Percentiles rank a stretch among this genome's conserved stretches.
Conservation (phyloP, 2,329 filamentous ascomycete species). For the Diaporthe sp. region DNA sequence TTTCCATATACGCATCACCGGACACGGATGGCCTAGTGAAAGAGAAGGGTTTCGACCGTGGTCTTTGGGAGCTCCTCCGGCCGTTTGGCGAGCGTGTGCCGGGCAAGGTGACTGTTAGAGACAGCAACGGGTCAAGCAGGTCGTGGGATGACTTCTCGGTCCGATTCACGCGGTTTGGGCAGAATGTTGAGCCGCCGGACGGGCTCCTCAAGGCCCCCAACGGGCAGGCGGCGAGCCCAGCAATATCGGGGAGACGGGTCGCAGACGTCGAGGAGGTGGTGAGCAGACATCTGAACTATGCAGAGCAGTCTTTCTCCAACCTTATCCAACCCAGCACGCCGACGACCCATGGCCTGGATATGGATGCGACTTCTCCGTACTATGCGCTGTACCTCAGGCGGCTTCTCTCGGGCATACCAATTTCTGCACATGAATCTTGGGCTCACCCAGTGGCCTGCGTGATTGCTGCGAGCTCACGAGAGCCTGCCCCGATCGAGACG, state of each 20-base stretch:
- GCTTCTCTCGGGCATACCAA: conserved; percentile 82
- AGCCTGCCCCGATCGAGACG: conserved; percentile 86
- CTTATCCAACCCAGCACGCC: conserved; percentile 55
- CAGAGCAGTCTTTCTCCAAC: conserved; percentile 71
- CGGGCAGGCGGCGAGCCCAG: conserved; percentile 45
- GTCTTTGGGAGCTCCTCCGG: conserved; percentile 86
- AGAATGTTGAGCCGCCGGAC: conserved; percentile 67
- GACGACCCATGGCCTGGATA: conserved; percentile 58
- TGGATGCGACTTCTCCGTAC: conserved; percentile 78
- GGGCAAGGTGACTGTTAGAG: conserved; percentile 90
- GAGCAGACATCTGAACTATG: conserved; percentile 82
- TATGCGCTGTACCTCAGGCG: conserved; percentile 89
- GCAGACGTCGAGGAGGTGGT: conserved; percentile 84
- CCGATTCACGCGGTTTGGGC: conserved; percentile 82
- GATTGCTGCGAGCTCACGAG: conserved; percentile 94
- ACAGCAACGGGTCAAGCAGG: conserved; percentile 88
- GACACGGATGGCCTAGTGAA: conserved; percentile 86
- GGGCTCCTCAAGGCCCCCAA: conserved; percentile 47
- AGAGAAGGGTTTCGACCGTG: conserved; percentile 87
- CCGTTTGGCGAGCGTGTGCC: conserved; percentile 92
- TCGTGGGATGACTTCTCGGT: conserved; percentile 92
- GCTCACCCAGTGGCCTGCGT: conserved; percentile 94
- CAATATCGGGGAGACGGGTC: conserved; percentile 63
- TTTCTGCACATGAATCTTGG: conserved; percentile 92
- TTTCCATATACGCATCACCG: conserved; percentile 87